Evolutionary conservation across 176 grass and related monocot genomes (phyloP).

Genomic region (Eragrostis nindensis): DNA sequence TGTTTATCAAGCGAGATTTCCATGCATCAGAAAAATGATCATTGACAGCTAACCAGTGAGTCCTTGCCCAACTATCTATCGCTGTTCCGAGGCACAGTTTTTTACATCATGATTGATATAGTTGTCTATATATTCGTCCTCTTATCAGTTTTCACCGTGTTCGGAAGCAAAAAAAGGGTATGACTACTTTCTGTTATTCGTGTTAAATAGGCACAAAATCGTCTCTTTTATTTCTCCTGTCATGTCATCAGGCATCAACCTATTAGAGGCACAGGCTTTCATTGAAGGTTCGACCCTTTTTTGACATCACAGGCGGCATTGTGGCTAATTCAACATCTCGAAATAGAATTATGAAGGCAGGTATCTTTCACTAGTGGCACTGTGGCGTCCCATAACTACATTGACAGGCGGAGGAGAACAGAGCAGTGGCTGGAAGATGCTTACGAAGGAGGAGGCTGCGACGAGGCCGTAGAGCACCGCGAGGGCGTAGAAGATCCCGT

Average conservation of each 20-base stretch:
- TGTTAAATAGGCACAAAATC: conserved; percentile 23
- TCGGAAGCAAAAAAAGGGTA: conserved; percentile 22
- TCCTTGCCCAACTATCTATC: conserved; percentile 22
- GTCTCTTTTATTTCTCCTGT: conserved; percentile 30
- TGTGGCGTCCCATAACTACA: neutral
- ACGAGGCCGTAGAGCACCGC: conserved; percentile 71
- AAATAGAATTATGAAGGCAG: conserved; percentile 1
- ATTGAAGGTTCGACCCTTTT: neutral
- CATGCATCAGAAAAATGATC: conserved; percentile 19
- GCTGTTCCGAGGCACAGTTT: neutral
- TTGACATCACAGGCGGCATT: neutral
- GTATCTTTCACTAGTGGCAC: neutral
- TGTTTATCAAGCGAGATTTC: conserved; percentile 12
- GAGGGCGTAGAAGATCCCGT: conserved; percentile 69
- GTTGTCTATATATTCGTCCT: conserved; percentile 18
- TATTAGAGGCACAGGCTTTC: conserved; percentile 11
- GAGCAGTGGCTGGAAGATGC: neutral
- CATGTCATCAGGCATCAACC: conserved; percentile 9
- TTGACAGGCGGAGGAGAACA: neutral
- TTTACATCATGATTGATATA: conserved; percentile 6
- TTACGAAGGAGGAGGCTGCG: conserved; percentile 71
- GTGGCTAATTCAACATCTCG: neutral
- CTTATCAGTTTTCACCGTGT: conserved; percentile 14
- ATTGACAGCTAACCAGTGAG: conserved; percentile 1
- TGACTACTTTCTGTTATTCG: too few relatives aligned